Evolutionary conservation across 2,329 filamentous ascomycete species (phyloP).

Genomic region (Beauveria caledonica): DNA sequence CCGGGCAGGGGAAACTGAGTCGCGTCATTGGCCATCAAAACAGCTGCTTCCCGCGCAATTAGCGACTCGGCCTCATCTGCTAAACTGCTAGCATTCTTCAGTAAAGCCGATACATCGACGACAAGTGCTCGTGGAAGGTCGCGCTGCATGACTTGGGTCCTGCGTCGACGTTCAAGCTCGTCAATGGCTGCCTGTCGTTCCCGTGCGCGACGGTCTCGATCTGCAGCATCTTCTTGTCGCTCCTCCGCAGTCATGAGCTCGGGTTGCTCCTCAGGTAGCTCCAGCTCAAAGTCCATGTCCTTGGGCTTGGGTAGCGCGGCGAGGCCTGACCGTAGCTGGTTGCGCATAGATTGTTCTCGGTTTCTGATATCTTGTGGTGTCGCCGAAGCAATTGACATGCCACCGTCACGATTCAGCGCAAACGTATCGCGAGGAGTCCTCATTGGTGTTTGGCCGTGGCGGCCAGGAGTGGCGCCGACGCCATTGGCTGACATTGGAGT

Average conservation of each 20-base stretch:
- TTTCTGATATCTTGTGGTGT: slow-evolving; percentile 71
- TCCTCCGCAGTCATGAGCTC: slow-evolving; percentile 46
- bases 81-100: slow-evolving; percentile 53
- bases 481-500: slow-evolving; percentile 69
- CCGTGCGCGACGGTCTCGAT: slow-evolving; percentile 71
- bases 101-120: slow-evolving; percentile 62
- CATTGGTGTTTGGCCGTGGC: slow-evolving; percentile 72
- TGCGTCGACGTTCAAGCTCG: slow-evolving; percentile 70
- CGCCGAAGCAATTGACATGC: slow-evolving; percentile 58
- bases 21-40: slow-evolving; percentile 77
- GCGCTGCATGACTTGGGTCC: slow-evolving; percentile 86
- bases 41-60: slow-evolving; percentile 69
- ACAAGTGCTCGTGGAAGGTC: slow-evolving; percentile 67
- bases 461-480: slow-evolving; percentile 58
- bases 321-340: slow-evolving; percentile 64
- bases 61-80: slow-evolving; percentile 57
- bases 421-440: slow-evolving; percentile 85
- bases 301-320: slow-evolving; percentile 84
- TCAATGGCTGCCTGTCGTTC: slow-evolving; percentile 64
- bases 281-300: slow-evolving; percentile 88
- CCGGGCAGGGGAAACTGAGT: slow-evolving; percentile 63
- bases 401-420: slow-evolving; percentile 66
- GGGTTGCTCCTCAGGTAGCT: slow-evolving; percentile 73
- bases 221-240: slow-evolving; percentile 52
- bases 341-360: slow-evolving; percentile 59